Base-by-base conservation (phyloP, 768 basidiomycete species). In the Termitomyces sp. region DNA sequence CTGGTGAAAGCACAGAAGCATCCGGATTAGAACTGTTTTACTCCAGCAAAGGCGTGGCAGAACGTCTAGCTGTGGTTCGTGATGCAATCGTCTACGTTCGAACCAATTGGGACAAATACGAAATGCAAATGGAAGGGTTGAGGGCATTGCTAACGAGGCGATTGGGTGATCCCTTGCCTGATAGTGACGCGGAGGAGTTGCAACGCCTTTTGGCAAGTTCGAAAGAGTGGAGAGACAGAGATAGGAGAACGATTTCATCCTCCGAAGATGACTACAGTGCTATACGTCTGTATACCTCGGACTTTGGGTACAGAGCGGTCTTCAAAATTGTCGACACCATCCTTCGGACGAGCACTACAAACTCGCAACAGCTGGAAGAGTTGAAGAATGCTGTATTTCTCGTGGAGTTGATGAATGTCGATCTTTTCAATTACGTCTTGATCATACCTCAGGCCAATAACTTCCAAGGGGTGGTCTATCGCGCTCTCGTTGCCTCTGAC, bases 331-430 rank as follows among this genome's bases (percentile, higher is more conserved):
- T 57, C 44, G 58, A 65, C 50, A 53, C 43, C 20, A 59, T 63
- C 35, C 55, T 65, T 52, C 56, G 64, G 18, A 57, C 58, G 7
- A 51, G 57, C 33, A 27, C 33, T 23, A 46, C 50, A 10, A 45
- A 40, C 32, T 50, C 51, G 10, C 50, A 56, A 31, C 40, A 60
- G 35, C 27, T 54, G 32, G 53, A 56, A 16, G 47, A 48, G 12
- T 50, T 63, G 5, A 59, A 61, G 18, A 48, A 56, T 5, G 63
- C 59, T 18, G 63, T 65, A 16, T 64, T 65, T 38, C 58, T 65
- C 5, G 58, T 64, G 11, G 64, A 65, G 47, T 45, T 65, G n/a
- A 39, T 65, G 42, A 65, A 63, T 22, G 53, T 64, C 43, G 64
- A 65, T 53, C 56, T 65, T 25, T 65, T 59, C 53, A 65, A 65